A percentile compares a stretch with the other conserved stretches of the same genome.
Conservation (phyloP, 2,329 filamentous ascomycete species). For the Phaeosphaeriaceae sp. region DNA sequence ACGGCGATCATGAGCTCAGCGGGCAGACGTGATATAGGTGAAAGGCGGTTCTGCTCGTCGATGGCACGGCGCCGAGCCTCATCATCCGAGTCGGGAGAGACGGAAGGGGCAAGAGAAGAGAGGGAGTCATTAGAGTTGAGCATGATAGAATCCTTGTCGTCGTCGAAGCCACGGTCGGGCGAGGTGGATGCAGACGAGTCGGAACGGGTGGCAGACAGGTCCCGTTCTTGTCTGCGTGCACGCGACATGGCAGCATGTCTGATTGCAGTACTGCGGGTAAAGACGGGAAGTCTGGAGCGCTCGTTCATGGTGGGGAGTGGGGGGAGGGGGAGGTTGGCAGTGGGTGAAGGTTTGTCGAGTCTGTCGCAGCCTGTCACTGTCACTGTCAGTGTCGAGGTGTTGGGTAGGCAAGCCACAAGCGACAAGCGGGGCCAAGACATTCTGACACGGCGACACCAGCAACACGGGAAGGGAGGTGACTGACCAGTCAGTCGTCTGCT, state of each 20-base stretch:
- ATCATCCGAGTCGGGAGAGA: slow-evolving; percentile 78
- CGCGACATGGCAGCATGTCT: slow-evolving; percentile 35
- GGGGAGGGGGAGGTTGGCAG: background rate
- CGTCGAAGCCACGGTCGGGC: slow-evolving; percentile 77
- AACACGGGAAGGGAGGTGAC: too few relatives aligned
- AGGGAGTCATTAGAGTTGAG: slow-evolving; percentile 85
- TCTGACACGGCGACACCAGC: too few relatives aligned
- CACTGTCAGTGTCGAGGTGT: too few relatives aligned
- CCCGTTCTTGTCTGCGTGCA: slow-evolving; percentile 40
- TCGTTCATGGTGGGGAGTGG: slow-evolving; percentile 13
- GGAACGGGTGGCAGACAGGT: slow-evolving; percentile 46
- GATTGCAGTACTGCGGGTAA: slow-evolving; percentile 6
- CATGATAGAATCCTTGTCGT: slow-evolving; percentile 93
- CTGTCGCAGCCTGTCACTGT: too few relatives aligned
- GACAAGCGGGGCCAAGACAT: background rate
- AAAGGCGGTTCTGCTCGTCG: slow-evolving; percentile 70
- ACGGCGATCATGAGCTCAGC: slow-evolving; percentile 94
- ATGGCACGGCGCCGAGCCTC: slow-evolving; percentile 62
- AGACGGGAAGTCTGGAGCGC: slow-evolving; percentile 7
- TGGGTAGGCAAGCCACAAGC: too few relatives aligned
- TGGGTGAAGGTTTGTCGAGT: too few relatives aligned
- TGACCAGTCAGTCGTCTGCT: too few relatives aligned
- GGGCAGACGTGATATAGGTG: slow-evolving; percentile 84
- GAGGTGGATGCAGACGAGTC: slow-evolving; percentile 74
- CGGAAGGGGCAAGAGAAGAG: slow-evolving; percentile 84